Evolutionary conservation across 345 rosid species (phyloP), one percentile per base, ranked within the genome.

Genomic region (Salix koriyanagi): DNA sequence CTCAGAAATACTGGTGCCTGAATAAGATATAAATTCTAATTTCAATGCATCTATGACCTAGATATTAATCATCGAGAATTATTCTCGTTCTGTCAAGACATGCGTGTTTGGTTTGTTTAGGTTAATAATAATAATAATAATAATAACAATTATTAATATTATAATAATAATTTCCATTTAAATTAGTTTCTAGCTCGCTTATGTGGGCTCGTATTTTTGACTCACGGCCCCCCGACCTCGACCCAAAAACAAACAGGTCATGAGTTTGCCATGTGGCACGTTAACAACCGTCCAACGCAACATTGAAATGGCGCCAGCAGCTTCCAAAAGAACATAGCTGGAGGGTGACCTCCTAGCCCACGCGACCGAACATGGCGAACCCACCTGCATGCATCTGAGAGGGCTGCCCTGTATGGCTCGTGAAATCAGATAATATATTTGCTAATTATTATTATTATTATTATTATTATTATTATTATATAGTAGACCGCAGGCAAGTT

Each of bases 301-400:
- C 42, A 70, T 13, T 60, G 32, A 5, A 1, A 46, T 21, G 74
- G 68, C 1, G 44, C 58, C 52, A 28, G 18, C 48, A 41, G 41
- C 73, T 9, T 26, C 42, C n/a, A 12, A 13, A 79, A n/a, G 1
- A 50, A 0, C 26, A n/a, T 37, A 80, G 79, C 2, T 60, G 2
- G 69, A 80, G 39, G 37, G 71, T 11, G 60, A 46, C 75, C 5
- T 81, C 39, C 62, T 21, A 41, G 78, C 61, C 36, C 80, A 41
- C 81, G 73, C 72, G 58, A 65, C 73, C 61, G 21, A 37, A 36
- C 50, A 1, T 0, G 62, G 23, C 62, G 28, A 58, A 0, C 23
- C 62, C 62, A n/a, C 26, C 5, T 9, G 62, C 28, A 4, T 56
- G 62, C 62, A 0, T 56, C 25, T 2, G 60, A 8, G 7, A 1